phyloP scores from a whole-genome alignment of 192 early-diverging fungal species.

The Coemansia sp. region DNA sequence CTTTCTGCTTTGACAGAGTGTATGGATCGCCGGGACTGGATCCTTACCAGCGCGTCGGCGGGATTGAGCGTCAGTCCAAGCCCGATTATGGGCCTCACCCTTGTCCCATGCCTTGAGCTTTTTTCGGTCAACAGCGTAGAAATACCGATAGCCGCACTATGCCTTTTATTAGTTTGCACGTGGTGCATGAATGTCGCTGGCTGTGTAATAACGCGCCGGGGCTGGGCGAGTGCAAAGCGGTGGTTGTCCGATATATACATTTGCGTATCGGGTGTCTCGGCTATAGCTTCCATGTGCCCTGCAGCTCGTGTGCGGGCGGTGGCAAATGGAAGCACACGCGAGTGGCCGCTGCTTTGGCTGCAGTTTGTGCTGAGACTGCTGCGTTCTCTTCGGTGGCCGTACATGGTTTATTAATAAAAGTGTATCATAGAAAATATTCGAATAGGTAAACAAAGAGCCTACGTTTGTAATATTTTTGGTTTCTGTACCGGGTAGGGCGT shows the following conservation, averaged over 20 bases:
- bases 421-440: not conserved
- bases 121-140: conserved; percentile 11
- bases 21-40: conserved; percentile 25
- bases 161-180: not conserved
- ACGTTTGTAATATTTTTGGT: not conserved
- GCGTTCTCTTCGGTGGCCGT: conserved; percentile 25
- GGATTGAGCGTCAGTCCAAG: conserved; percentile 48
- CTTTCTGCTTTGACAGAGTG: not conserved
- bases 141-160: conserved; percentile 23
- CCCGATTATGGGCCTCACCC: conserved; percentile 38
- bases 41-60: conserved; percentile 30
- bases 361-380: conserved; percentile 46
- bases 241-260: conserved; percentile 13
- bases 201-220: conserved; percentile 35
- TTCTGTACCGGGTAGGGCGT: not conserved
- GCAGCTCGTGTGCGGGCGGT: conserved; percentile 16
- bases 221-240: conserved; percentile 40
- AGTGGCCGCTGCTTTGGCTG: conserved; percentile 34
- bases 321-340: conserved; percentile 46
- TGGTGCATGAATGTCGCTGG: not conserved
- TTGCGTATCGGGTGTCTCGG: conserved; percentile 7
- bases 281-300: conserved; percentile 10
- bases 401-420: not conserved
- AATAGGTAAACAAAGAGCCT: conserved; percentile 2
- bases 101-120: not conserved